Evolutionary conservation across 2,329 filamentous ascomycete genomes (phyloP), one percentile per base, ranked within the genome.

Genomic region (Aureobasidium vineae): DNA sequence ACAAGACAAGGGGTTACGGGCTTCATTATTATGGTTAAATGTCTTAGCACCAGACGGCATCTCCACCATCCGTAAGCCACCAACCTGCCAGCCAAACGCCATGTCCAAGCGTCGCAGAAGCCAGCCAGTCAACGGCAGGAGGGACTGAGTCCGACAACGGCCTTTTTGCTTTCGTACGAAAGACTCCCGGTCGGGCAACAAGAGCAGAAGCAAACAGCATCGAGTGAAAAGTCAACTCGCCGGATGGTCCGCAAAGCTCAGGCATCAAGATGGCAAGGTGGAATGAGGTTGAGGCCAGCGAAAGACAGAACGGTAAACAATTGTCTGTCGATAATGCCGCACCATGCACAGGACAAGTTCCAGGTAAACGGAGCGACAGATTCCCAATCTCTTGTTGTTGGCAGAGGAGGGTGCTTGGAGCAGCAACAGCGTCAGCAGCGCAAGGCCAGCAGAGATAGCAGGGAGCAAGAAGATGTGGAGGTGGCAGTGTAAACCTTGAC

Each of bases 401-500:
- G 41, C n/a, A 49, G n/a, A 16, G 6, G 41, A 23, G 31, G 41
- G 43, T 49, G 43, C 41, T 61, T 36, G 31, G 41, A 45, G 54
- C 40, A 59, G 40, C 38, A 33, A 15, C 38, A 41, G 33, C 50
- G 31, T 26, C 52, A 54, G 33, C 31, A 36, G 16, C 33, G 33
- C 50, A 33, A 40, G 31, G 21, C 21, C 21, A 26, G 21, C n/a
- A 56, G 28, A 41, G 54, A 40, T 43, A 16, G 38, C 16, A 45
- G 10, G 54, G 26, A 45, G 11, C 23, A 33, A 15, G 5, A 61
- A 49, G 21, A 28, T 33, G 43, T 63, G 59, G 59, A 64, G 61
- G 49, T 64, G 61, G 61, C 61, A 64, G 61, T 64, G 61, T 64
- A 64, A 64, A 64, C 47, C 45, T 64, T 45, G 61, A 64, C 61